Conservation (phyloP, 306 rosid genomes). For the Echinosophora koreensis region DNA sequence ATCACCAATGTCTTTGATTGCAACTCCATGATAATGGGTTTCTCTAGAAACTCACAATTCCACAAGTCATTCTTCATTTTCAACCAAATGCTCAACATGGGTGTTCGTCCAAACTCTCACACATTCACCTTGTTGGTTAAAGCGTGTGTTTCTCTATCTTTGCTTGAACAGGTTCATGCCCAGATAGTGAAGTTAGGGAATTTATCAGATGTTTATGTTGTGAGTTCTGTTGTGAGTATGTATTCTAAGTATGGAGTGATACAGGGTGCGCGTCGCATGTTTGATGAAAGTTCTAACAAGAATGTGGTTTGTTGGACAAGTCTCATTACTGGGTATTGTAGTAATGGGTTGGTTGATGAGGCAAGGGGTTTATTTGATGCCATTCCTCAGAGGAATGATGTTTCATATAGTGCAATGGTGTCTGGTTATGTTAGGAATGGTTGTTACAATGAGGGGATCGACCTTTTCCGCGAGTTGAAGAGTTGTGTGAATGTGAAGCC, state of each 20-base stretch:
- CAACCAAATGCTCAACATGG: conserved; percentile 41
- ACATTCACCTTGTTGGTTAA: conserved; percentile 33
- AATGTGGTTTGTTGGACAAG: conserved; percentile 58
- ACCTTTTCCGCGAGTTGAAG: conserved; percentile 43
- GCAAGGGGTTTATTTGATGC: conserved; percentile 47
- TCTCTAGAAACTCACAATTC: conserved; percentile 13
- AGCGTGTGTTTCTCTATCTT: conserved; percentile 1
- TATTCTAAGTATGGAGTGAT: conserved; percentile 37
- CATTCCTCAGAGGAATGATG: conserved; percentile 41
- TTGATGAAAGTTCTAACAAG: conserved; percentile 46
- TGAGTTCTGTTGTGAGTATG: conserved; percentile 37
- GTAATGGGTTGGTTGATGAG: conserved; percentile 41
- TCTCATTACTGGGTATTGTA: conserved; percentile 47
- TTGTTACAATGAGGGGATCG: conserved; percentile 44
- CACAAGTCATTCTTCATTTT: conserved; percentile 34
- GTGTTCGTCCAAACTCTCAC: conserved; percentile 44
- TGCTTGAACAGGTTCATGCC: conserved; percentile 44
- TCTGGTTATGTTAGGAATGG: conserved; percentile 58
- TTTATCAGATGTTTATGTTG: conserved; percentile 37
- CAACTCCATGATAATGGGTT: conserved; percentile 49
- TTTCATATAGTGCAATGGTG: conserved; percentile 53
- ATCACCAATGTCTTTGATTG: conserved; percentile 49
- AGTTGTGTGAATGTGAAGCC: conserved; percentile 20
- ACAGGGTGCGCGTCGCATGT: conserved; percentile 42
- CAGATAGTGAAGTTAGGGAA: conserved; percentile 33